Evolutionary conservation across 2,329 filamentous ascomycete genomes (phyloP), one percentile per base, ranked within the genome.

Genomic region (Cyphellophora attinorum): DNA sequence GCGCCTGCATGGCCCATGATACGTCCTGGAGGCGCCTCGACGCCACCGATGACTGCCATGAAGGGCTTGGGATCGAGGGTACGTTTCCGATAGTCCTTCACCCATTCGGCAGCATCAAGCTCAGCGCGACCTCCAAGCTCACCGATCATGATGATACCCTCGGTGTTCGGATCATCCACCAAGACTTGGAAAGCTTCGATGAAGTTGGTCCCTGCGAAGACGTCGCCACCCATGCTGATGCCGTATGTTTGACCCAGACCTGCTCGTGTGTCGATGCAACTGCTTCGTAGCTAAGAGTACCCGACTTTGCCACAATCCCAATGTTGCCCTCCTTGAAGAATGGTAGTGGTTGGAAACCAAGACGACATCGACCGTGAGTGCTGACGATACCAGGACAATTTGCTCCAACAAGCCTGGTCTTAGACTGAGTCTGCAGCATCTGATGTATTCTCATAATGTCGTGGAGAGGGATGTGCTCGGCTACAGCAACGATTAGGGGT

Each of bases 1-100:
- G 83, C 83, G 28, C 83, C 83, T 6, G 82, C 80, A 54, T 89
- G 83, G 6, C 83, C 83, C 81, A 88, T 86, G 28, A 85, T 70
- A 14, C 72, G 69, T 11, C 76, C 76, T 11, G 65, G 61, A 5
- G 70, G 68, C n/a, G 78, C 78, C 42, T 74, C 60, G 31, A 77
- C 60, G 4, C 83, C 82, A 18, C 73, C 81, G 17, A 88, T 66
- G 5, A 85, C 62, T 30, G 77, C 82, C 50, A 80, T 76, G 29
- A 88, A 82, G 0, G 83, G 82, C 74, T 85, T 85, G 0, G 79
- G 77, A 34, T 74, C 70, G 17, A 59, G 47, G 3, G 64, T 66
- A 21, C 71, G 66, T 38, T 62, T 64, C 19, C 63, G 65, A 52
- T 85, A 86, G 11, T 77, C 72, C 38, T 58, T 69, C 42, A 86